Percentiles rank a stretch among this genome's conserved stretches.
Evolutionary conservation across 2,329 filamentous ascomycete genomes (phyloP).

Genomic region (Metarhizium humberi): DNA sequence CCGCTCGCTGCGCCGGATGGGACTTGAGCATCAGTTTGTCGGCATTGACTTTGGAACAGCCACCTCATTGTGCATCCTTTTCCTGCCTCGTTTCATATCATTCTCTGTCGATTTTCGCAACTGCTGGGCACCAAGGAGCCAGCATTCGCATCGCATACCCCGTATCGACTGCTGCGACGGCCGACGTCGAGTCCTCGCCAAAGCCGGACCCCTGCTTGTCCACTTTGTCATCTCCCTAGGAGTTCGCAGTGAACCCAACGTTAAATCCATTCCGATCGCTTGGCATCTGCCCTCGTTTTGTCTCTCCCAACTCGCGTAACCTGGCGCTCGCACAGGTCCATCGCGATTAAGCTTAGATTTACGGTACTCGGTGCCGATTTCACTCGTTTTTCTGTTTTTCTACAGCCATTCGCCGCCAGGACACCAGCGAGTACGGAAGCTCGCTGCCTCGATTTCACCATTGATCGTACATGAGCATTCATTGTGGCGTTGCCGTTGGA

Average conservation of each 20-base stretch:
- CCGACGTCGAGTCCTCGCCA: too few relatives aligned
- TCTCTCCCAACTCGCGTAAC: background rate
- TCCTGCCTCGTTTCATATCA: background rate
- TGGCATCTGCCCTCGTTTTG: background rate
- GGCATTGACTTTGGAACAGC: too few relatives aligned
- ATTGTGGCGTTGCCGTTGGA: too few relatives aligned
- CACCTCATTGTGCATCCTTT: too few relatives aligned
- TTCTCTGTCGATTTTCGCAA: background rate
- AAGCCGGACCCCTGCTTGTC: background rate
- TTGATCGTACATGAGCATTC: too few relatives aligned
- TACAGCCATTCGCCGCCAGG: background rate
- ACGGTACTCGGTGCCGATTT: constrained; percentile 45
- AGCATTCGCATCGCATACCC: background rate
- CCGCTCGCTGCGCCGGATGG: too few relatives aligned
- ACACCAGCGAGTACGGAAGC: too few relatives aligned
- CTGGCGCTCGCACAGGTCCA: background rate
- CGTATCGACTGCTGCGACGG: background rate
- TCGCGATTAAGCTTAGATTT: background rate
- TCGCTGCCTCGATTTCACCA: too few relatives aligned
- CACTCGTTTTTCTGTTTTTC: constrained; percentile 33
- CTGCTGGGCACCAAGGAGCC: background rate
- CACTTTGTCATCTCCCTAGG: background rate
- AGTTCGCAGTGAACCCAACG: background rate
- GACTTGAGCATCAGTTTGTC: too few relatives aligned
- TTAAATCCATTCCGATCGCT: background rate